These are phyloP conservation scores for Colletotrichum graminicola DNA, from an alignment of 2,329 filamentous ascomycete species.

Conservation along the genomic window DNA sequence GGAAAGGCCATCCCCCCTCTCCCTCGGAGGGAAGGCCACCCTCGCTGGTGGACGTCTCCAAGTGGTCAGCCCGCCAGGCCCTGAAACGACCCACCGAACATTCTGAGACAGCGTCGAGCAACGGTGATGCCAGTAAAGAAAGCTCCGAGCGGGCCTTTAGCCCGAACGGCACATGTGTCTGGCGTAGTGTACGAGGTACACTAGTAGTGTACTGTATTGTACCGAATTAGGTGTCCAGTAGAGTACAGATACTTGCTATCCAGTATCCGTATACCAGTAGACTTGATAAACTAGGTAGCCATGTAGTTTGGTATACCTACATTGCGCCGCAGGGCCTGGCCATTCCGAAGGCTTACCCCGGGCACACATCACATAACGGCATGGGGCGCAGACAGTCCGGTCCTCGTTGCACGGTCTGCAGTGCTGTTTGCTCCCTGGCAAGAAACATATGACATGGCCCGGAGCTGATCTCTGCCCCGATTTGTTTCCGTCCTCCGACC, in stretches of 20 bases:
- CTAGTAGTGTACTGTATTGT: too few relatives aligned
- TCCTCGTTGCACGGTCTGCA: constrained; percentile 29
- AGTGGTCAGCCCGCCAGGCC: constrained; percentile 31
- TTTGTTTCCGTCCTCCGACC: constrained; percentile 12
- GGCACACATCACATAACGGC: neutral
- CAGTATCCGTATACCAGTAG: too few relatives aligned
- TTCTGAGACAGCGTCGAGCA: constrained; percentile 33
- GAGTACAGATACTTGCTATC: too few relatives aligned
- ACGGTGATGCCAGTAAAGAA: constrained; percentile 18
- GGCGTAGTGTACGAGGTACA: neutral
- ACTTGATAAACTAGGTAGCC: neutral
- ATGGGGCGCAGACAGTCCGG: constrained; percentile 15
- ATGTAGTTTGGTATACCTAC: neutral
- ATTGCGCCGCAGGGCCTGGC: neutral
- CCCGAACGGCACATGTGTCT: constrained; percentile 25
- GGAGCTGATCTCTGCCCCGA: neutral
- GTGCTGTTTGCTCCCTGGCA: constrained; percentile 12
- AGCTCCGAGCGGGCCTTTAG: constrained; percentile 17
- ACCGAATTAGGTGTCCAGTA: too few relatives aligned
- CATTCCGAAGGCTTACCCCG: neutral
- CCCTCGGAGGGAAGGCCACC: too few relatives aligned
- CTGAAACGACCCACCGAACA: constrained; percentile 33
- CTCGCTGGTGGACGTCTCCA: neutral
- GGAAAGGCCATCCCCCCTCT: neutral
- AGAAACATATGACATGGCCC: constrained; percentile 16